Evolutionary conservation across 371 early-diverging fungal species (phyloP), one percentile per base, ranked within the genome.

Genomic region (Fennellomyces sp.): DNA sequence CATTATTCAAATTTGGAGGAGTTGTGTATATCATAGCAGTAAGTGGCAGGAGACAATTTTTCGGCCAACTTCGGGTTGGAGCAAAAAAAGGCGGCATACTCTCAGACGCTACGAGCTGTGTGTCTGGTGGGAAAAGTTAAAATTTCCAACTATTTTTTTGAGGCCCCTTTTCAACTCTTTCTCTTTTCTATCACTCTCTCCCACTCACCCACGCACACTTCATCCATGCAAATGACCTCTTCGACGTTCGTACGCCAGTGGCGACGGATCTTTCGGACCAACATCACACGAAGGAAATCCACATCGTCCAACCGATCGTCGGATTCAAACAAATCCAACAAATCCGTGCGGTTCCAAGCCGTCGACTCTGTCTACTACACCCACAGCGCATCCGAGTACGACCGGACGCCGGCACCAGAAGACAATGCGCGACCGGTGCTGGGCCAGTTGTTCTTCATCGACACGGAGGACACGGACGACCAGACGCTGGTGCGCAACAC

Each of bases 301-400:
- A 65, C 65, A n/a, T 65, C 65, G 36, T 64, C 64, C 11, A 58
- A 45, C n/a, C 45, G 3, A 45, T 29, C 38, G 7, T 13, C 41
- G 19, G 35, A 59, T 26, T 47, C 48, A 8, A 31, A 30, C 30
- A 27, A 33, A 13, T 63, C 63, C 15, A 56, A 23, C 12, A 76
- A 74, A 62, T 66, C 66, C 3, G 77, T 77, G 2, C 74, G 72
- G 0, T 77, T 77, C 38, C 64, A 74, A 25, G 50, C 64, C 2
- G 54, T 73, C 5, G 74, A 77, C 35, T 61, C 74, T 1, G 52
- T 77, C 1, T 77, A 65, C 45, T 77, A 73, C 57, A 77, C 77
- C 10, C 77, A 77, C 42, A 73, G 74, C 35, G 63, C 77, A 1
- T 27, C 63, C 7, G 77, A 77, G 38, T 77, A 77, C 35, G 77